Evolutionary conservation across 228 moss, liverwort and hornwort genomes (phyloP), one percentile per base, ranked within the genome.

Genomic region (Sphagnum fallax): DNA sequence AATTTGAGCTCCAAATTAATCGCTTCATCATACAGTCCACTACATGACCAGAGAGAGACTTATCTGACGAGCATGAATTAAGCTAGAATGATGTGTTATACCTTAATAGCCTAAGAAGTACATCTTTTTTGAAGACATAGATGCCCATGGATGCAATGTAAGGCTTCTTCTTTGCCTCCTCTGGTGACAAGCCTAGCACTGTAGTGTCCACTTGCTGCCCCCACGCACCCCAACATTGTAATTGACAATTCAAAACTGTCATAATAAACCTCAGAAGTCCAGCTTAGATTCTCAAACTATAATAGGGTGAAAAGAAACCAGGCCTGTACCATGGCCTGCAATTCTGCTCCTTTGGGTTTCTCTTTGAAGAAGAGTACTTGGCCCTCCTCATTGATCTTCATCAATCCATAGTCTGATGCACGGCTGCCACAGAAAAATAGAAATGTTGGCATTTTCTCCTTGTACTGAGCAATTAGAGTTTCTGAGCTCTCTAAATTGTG

Each of bases 131-230:
- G 58, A 97, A 97, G 5, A 97, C 96, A 32, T 97, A 97, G 16
- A 97, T 97, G 13, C 96, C 96, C 96, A 97, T 97, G 8, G 96
- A 97, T 32, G 96, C 96, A 71, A 97, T 97, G 69, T 90, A 97
- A 1, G 96, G 96, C 87, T 79, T 97, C 73, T 87, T 88, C 75
- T 86, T 76, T 63, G 96, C 91, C 68, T 90, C 93, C 60, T 97
- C 91, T 48, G 82, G 70, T n/a, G 93, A 91, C 8, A 97, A 73
- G 50, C 96, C 96, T 78, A 97, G 66, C 9, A 91, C 88, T 6
- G 89, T 88, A 4, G 96, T 97, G 52, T 97, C 96, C 57, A 97
- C 91, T 93, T 97, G 86, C 96, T 97, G 87, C 71, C 71, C 67
- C 14, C 52, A 49, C 1, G 51, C 16, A 68, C 32, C 32, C 2